A percentile compares a stretch with the other conserved stretches of the same genome.
phyloP scores from a whole-genome alignment of 192 early-diverging fungal species.

The Linnemannia elongata region DNA sequence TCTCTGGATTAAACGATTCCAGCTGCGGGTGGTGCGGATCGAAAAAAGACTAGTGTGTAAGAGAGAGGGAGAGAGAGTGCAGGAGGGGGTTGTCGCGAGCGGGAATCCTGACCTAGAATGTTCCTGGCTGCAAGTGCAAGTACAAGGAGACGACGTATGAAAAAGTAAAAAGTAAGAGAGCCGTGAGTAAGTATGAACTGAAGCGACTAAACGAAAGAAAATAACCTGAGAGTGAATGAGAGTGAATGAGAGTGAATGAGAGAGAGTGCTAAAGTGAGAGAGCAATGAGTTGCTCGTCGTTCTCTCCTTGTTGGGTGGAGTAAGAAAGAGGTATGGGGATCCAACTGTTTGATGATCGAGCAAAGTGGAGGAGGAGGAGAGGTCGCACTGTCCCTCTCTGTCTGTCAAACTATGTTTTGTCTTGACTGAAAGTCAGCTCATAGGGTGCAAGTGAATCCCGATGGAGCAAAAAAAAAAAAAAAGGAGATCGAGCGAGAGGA shows the following conservation, averaged over 20 bases:
- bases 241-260: neutral
- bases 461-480: neutral
- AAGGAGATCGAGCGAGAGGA: neutral
- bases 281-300: neutral
- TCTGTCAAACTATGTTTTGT: neutral
- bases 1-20: neutral
- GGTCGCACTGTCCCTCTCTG: neutral
- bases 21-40: slow-evolving; percentile 4
- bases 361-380: neutral
- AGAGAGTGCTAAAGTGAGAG: neutral
- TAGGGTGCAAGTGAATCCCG: neutral
- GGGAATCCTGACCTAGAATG: neutral
- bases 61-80: neutral
- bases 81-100: neutral
- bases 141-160: neutral
- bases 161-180: neutral
- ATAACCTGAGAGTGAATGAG: neutral
- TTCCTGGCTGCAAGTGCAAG: neutral
- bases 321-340: too few species aligned
- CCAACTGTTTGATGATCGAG: neutral
- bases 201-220: neutral
- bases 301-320: neutral
- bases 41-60: neutral
- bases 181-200: neutral
- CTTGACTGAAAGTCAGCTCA: neutral